Percentiles rank a stretch among this genome's conserved stretches.
These are phyloP conservation scores for Spatholobus suberectus DNA, from an alignment of 306 rosid species.

Conservation along the genomic window DNA sequence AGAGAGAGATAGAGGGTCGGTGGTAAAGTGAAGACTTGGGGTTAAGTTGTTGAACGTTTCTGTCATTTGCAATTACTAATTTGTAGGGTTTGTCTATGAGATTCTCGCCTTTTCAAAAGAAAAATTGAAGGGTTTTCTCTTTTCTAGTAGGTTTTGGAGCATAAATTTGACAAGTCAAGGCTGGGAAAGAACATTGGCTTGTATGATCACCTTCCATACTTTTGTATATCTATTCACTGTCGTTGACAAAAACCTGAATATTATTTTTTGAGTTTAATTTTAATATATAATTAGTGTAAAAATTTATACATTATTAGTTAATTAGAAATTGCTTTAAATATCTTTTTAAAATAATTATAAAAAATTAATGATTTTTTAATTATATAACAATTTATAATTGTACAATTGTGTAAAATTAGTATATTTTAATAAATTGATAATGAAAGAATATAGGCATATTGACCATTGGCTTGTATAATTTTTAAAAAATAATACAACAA, in stretches of 20 bases:
- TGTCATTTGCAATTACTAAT: neutral
- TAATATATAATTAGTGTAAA: neutral
- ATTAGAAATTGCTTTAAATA: neutral
- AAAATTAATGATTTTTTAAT: neutral
- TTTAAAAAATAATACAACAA: neutral
- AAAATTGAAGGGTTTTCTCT: neutral
- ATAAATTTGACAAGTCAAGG: slow-evolving; percentile 38
- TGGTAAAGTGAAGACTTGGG: neutral
- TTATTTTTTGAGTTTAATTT: neutral
- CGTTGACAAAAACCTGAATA: neutral
- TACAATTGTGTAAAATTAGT: neutral
- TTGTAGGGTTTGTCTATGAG: slow-evolving; percentile 16
- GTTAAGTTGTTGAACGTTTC: slow-evolving; percentile 2
- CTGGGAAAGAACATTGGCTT: slow-evolving; percentile 30
- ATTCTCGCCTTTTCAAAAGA: neutral
- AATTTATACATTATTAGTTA: neutral
- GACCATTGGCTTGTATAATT: neutral
- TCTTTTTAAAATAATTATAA: neutral
- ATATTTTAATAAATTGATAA: neutral
- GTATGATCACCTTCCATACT: slow-evolving; percentile 23
- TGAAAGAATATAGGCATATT: slow-evolving; percentile 26
- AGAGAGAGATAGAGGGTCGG: neutral
- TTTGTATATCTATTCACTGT: no score
- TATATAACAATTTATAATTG: neutral
- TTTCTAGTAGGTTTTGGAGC: neutral